Evolutionary conservation across 2,329 filamentous ascomycete genomes (phyloP).

Genomic region (Penicillium sp.): DNA sequence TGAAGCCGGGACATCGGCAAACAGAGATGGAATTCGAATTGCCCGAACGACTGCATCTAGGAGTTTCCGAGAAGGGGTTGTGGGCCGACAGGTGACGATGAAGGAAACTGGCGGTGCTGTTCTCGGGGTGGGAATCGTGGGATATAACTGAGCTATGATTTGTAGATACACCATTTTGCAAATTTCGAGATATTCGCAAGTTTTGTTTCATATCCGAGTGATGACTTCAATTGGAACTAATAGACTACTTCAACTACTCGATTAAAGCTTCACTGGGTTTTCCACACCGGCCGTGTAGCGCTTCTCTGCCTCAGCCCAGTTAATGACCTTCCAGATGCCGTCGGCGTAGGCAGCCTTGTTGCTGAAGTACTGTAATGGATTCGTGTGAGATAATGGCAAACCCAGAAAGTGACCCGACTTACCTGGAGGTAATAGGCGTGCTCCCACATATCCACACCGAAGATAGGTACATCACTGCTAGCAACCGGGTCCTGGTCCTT

Average conservation of each 20-base stretch:
- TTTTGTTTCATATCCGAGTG: neutral
- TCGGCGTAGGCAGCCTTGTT: slow-evolving; percentile 88
- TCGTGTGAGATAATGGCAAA: neutral
- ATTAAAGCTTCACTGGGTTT: slow-evolving; percentile 27
- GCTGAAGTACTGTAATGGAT: slow-evolving; percentile 68
- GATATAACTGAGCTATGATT: slow-evolving; percentile 28
- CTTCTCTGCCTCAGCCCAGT: slow-evolving; percentile 81
- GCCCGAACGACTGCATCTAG: slow-evolving; percentile 30
- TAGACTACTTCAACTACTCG: neutral
- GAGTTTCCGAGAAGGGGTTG: slow-evolving; percentile 32
- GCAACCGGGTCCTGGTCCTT: slow-evolving; percentile 82
- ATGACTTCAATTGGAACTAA: neutral
- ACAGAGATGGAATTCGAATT: slow-evolving; percentile 26
- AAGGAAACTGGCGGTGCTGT: slow-evolving; percentile 17
- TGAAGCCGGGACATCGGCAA: neutral
- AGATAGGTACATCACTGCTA: slow-evolving; percentile 67
- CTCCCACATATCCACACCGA: slow-evolving; percentile 90
- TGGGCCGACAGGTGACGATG: slow-evolving; percentile 32
- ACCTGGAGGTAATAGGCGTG: slow-evolving; percentile 85
- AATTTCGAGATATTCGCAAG: slow-evolving; percentile 1
- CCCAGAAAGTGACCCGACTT: slow-evolving; percentile 16
- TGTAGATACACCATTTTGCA: neutral
- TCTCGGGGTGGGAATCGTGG: slow-evolving; percentile 32
- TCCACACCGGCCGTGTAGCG: slow-evolving; percentile 46
- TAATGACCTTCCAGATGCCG: slow-evolving; percentile 86